Evolutionary conservation across 371 early-diverging fungal genomes (phyloP).

Genomic region (Smittium mucronatum): DNA sequence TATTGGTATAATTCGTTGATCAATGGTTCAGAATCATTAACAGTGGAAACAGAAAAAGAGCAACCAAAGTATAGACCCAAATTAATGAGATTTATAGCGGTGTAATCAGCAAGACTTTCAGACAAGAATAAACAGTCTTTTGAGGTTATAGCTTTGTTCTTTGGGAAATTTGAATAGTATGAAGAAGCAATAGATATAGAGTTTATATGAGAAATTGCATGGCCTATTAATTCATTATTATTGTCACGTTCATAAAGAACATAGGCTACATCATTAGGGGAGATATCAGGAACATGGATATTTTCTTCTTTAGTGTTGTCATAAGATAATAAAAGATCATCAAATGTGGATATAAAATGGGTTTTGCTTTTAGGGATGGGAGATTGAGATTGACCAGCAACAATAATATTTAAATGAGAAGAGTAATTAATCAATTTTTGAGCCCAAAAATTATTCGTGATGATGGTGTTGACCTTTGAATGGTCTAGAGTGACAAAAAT

Average conservation of each 20-base stretch:
- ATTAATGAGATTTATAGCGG: slow-evolving; percentile 24
- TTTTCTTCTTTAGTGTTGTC: not conserved
- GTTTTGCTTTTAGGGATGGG: not conserved
- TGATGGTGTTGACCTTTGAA: not conserved
- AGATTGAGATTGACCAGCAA: not conserved
- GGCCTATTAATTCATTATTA: slow-evolving; percentile 12
- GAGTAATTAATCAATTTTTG: not conserved
- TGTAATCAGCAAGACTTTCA: slow-evolving; percentile 19
- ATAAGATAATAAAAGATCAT: not conserved
- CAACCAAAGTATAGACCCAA: slow-evolving; percentile 20
- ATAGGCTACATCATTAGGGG: slow-evolving; percentile 23
- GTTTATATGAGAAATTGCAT: slow-evolving; percentile 33
- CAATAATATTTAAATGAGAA: not conserved
- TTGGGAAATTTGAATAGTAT: slow-evolving; percentile 27
- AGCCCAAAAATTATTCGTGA: slow-evolving; percentile 9
- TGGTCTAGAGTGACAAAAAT: slow-evolving; percentile 1
- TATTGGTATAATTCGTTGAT: slow-evolving; percentile 15
- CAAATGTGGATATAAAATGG: not conserved
- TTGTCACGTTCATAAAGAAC: slow-evolving; percentile 17
- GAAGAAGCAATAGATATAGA: slow-evolving; percentile 33
- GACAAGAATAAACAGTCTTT: slow-evolving; percentile 31
- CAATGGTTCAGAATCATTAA: slow-evolving; percentile 22
- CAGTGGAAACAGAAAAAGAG: slow-evolving; percentile 18
- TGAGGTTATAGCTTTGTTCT: slow-evolving; percentile 22
- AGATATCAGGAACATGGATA: not conserved